phyloP scores from a whole-genome alignment of 2,329 filamentous ascomycete species.

The Fusarium penzigii region DNA sequence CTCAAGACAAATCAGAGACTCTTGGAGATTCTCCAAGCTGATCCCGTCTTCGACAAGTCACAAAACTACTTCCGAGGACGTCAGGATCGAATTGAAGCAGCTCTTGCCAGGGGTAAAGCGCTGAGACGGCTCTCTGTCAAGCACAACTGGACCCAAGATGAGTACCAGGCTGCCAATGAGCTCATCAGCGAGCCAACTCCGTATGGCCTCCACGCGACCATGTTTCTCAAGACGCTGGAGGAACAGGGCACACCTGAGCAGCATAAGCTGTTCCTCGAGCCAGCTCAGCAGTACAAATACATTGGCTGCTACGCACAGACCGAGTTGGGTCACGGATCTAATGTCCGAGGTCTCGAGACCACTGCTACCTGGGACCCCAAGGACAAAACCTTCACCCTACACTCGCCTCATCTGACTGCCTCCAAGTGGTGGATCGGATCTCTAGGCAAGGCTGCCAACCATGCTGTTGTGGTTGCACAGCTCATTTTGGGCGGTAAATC shows the following conservation, averaged over 20 bases:
- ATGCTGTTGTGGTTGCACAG: conserved; percentile 79
- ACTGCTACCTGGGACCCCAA: conserved; percentile 72
- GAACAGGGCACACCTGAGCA: conserved; percentile 75
- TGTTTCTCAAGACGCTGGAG: conserved; percentile 57
- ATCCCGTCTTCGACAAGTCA: conserved; percentile 76
- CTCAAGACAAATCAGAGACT: conserved; percentile 62
- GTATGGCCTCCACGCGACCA: conserved; percentile 67
- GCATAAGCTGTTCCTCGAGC: conserved; percentile 70
- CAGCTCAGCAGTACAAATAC: conserved; percentile 67
- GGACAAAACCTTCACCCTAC: conserved; percentile 73
- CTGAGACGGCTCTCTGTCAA: conserved; percentile 65
- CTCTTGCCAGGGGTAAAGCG: conserved; percentile 70
- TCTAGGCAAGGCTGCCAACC: conserved; percentile 72
- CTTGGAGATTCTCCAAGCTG: conserved; percentile 63
- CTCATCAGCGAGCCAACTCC: conserved; percentile 73
- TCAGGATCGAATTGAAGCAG: conserved; percentile 66
- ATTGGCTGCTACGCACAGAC: conserved; percentile 83
- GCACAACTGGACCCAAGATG: conserved; percentile 68
- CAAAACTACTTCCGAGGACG: conserved; percentile 75
- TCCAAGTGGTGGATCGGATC: conserved; percentile 88
- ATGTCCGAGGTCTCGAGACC: conserved; percentile 72
- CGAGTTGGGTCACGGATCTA: conserved; percentile 76
- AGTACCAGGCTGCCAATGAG: conserved; percentile 65
- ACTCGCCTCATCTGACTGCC: conserved; percentile 72
- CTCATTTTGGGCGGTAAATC: conserved; percentile 67